Base-by-base conservation (phyloP, 495 filamentous ascomycete species). In the Talaromyces proteolyticus region DNA sequence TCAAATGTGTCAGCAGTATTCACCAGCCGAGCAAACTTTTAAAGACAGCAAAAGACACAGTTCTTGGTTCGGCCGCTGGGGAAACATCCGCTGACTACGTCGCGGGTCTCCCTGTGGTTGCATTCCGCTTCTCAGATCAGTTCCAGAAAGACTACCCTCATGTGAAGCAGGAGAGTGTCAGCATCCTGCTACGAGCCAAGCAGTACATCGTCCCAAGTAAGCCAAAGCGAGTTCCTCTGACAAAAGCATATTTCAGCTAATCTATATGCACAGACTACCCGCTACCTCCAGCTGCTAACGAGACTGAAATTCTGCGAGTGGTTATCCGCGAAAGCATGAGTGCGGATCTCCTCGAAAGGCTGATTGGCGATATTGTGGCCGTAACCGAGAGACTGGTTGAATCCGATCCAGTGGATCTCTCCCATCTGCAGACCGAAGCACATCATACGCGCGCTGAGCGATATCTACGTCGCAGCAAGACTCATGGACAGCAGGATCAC, bases 191-290 rank as follows among this genome's bases (percentile, higher is more conserved):
- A 54, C 71, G 86, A 14, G 79, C 78, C 5, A 83, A 82, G 50
- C 84, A 87, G 63, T 88, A 87, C 67, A 88, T 88, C 53, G 82
- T 89, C 53, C 86, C 85, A 22, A 88, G 73, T 76, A 67, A 52
- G 69, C 54, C 12, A 8, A 3, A 10, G n/a, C n/a, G 53, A 40
- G 49, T 18, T 26, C 5, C 16, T 47, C 14, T 6, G 25, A 25
- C 29, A 26, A n/a, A 21, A 24, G 38, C 46, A 22, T 47, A 16
- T 47, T 34, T 24, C 44, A 25, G 44, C 50, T 51, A 19, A 47
- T 55, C 47, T 34, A 45, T 17, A n/a, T 41, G 5, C 20, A 44
- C 47, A 75, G 67, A 87, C 67, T 88, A 88, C 57, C 77, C 82
- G 3, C 68, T 89, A 6, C 85, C 86, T 16, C 85, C 85, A 4